Evolutionary conservation across 2,329 filamentous ascomycete species (phyloP), one percentile per base, ranked within the genome.

Genomic region (Penicillium olsonii): DNA sequence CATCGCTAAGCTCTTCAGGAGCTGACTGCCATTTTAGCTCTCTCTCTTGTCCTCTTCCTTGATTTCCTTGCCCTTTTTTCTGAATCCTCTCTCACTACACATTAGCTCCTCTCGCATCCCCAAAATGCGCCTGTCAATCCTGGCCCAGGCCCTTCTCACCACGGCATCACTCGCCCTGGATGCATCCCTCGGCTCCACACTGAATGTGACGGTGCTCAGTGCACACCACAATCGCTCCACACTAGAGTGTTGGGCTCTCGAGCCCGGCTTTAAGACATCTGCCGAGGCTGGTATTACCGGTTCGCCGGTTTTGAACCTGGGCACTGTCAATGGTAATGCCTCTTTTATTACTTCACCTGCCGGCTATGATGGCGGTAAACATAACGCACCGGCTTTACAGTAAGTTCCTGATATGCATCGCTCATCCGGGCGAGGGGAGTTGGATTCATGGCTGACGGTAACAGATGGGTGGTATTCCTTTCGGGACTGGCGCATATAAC

Each of bases 211-310:
- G 4, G 68, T 74, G 15, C 51, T 78, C 20, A 60, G 59, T 37
- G 69, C 68, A 1, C 57, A 53, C 14, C 61, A 72, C 45, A 69
- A 70, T 45, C 60, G 62, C 4, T 78, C 76, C 8, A 66, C 65
- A 7, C 56, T 78, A 4, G 72, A 78, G 60, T 78, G 75, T 68
- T 78, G 75, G 75, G 68, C 74, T 48, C 55, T 78, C 7, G 54
- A 64, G 9, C 55, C 65, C 3, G 68, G 68, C 11, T 74, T 74
- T 45, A 24, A 59, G n/a, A 57, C 53, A 1, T 68, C 70, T 8
- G 47, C 60, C 6, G 45, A 61, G n/a, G 46, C 68, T 6, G 74
- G 73, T 2, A 66, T 63, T 2, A 26, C 59, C 1, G 72, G 73
- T 3, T 53, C 70, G 1, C 45, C 57, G 7, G 46, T 54, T 17